A percentile compares a stretch with the other conserved stretches of the same genome.
These are phyloP conservation scores for Hypholoma fasciculare DNA, from an alignment of 768 basidiomycete genomes.

Conservation along the genomic window DNA sequence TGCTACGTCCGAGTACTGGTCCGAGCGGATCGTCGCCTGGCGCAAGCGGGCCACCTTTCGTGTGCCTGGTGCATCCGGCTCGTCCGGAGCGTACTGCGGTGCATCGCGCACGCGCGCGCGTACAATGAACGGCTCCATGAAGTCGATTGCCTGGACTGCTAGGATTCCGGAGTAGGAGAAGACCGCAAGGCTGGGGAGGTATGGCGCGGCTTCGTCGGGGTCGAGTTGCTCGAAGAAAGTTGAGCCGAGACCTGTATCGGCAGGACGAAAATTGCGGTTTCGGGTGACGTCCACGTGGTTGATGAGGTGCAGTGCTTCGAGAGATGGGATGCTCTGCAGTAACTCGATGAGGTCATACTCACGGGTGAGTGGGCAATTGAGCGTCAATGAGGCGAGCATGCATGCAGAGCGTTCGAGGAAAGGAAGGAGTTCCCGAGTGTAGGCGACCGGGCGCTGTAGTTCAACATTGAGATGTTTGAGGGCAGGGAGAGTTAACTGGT, in stretches of 20 bases:
- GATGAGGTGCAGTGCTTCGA: slow-evolving; percentile 9
- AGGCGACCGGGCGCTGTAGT: not conserved
- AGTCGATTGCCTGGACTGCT: slow-evolving; percentile 13
- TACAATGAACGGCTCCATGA: slow-evolving; percentile 17
- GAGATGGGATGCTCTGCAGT: slow-evolving; percentile 1
- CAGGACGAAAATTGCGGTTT: not conserved
- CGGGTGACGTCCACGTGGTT: not conserved
- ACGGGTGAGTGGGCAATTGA: slow-evolving; percentile 2
- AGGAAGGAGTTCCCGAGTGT: not conserved
- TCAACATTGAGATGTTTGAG: slow-evolving; percentile 3
- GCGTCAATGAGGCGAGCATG: slow-evolving; percentile 8
- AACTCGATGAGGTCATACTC: slow-evolving; percentile 15
- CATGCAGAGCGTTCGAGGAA: slow-evolving; percentile 15
- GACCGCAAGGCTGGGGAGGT: slow-evolving; percentile 11
- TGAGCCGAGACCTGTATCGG: slow-evolving; percentile 1
- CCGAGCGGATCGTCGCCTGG: slow-evolving; percentile 9
- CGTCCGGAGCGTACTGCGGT: not conserved
- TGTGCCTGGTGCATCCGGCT: not conserved
- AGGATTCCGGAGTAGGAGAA: slow-evolving; percentile 15
- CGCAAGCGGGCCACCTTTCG: slow-evolving; percentile 7
- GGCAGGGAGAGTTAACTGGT: slow-evolving; percentile 4
- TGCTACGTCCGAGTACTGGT: slow-evolving; percentile 8
- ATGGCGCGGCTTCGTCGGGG: slow-evolving; percentile 9
- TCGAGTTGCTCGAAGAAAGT: slow-evolving; percentile 17
- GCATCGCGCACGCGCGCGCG: slow-evolving; percentile 12